Base-by-base conservation (phyloP, 345 rosid species). In the Populus davidiana region DNA sequence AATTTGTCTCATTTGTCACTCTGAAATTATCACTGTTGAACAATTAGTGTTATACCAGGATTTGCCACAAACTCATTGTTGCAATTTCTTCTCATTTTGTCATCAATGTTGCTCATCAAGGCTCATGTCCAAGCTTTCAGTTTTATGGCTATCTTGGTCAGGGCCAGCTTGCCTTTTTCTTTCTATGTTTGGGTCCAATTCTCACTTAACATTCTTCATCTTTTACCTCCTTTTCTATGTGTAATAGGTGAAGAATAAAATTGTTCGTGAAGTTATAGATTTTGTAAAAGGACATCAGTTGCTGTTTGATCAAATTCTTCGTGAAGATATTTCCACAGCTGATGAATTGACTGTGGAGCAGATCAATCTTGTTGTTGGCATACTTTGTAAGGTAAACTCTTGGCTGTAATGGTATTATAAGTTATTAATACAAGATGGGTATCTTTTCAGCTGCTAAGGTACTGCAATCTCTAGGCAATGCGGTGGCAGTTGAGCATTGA, bases 351-450 rank as follows among this genome's bases (percentile, higher is more conserved):
- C 84, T 81, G 88, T 87, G 93, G 99, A 93, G 87, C 98, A 92
- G 85, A 88, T 92, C 52, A 89, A 88, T 85, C 98, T 95, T 77
- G 89, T 93, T 69, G 98, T 92, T 83, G 99, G 98, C 78, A 88
- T 91, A 76, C 88, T 95, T 49, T 90, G 91, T 90, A 95, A 93
- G 94, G 98, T 87, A 81, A 79, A 73, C 70, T 50, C 33, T 69
- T 74, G 3, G 0, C 11, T 20, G n/a, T 27, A 6, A 20, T 67
- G 9, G 74, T 59, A 43, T 9, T 25, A 3, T 49, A 1, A 52
- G 61, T 31, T 18, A 17, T 31, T 67, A 67, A 56, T 54, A 73
- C 38, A 49, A 47, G 23, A 16, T 43, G 16, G 39, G 12, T 71
- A 64, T 25, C 39, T 38, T 78, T 80, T 56, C 27, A 41, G 47